Percentiles rank a stretch among this genome's conserved stretches.
These are phyloP conservation scores for Crucihimalaya himalaica DNA, from an alignment of 345 rosid species.

Conservation along the genomic window DNA sequence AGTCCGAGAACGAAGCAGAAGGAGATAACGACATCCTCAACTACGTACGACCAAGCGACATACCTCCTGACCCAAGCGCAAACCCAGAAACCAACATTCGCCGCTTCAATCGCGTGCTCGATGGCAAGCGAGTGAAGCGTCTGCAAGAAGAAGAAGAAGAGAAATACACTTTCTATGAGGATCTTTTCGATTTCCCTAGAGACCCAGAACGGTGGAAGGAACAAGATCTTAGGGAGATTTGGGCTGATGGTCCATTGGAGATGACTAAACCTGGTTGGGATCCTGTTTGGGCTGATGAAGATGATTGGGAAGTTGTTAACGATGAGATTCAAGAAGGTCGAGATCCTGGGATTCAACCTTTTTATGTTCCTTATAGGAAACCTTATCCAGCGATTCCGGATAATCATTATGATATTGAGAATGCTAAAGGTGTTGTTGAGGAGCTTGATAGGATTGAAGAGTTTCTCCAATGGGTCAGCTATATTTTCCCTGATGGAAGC, in stretches of 20 bases:
- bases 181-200: conserved; percentile 63
- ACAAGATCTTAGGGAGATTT: conserved; percentile 72
- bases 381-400: conserved; percentile 79
- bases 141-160: conserved; percentile 54
- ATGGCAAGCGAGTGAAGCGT: conserved; percentile 46
- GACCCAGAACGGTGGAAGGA: conserved; percentile 86
- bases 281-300: conserved; percentile 80
- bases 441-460: conserved; percentile 95
- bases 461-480: conserved; percentile 92
- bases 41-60: conserved; percentile 51
- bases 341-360: conserved; percentile 78
- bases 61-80: conserved; percentile 38
- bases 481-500: conserved; percentile 87
- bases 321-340: conserved; percentile 57
- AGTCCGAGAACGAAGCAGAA: conserved; percentile 41
- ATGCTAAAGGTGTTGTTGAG: conserved; percentile 71
- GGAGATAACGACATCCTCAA: conserved; percentile 28
- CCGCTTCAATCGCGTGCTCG: conserved; percentile 45
- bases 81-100: conserved; percentile 58
- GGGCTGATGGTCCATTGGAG: conserved; percentile 76
- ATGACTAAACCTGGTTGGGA: conserved; percentile 85
- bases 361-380: conserved; percentile 79
- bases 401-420: conserved; percentile 59
- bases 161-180: conserved; percentile 42
- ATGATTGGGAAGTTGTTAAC: conserved; percentile 67